Evolutionary conservation across 2,329 filamentous ascomycete genomes (phyloP).

Genomic region (Pestalotiopsis sp.): DNA sequence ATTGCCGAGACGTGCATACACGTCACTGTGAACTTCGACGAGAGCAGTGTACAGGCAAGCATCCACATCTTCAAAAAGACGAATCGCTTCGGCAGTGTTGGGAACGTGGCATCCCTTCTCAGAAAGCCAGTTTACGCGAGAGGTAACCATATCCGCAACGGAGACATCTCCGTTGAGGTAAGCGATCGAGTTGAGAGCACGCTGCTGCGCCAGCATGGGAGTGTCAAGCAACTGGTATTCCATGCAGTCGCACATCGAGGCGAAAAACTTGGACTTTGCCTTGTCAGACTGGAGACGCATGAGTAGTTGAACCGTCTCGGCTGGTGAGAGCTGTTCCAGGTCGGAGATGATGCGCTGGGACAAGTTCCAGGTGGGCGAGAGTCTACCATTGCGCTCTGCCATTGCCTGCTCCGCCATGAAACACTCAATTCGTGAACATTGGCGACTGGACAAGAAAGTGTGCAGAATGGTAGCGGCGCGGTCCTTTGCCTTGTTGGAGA

Average conservation of each 20-base stretch:
- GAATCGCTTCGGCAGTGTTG: background rate
- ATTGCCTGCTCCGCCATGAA: constrained; percentile 4
- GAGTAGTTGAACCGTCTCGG: background rate
- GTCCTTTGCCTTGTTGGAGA: constrained; percentile 5
- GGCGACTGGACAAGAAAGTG: background rate
- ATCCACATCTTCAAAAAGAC: constrained; percentile 1
- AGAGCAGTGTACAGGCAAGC: background rate
- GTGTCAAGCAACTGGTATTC: background rate
- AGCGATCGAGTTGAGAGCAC: background rate
- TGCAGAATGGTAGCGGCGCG: constrained; percentile 3
- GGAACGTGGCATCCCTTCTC: background rate
- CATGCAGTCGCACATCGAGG: background rate
- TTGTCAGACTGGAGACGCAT: background rate
- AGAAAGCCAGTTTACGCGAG: constrained; percentile 1
- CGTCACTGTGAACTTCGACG: background rate
- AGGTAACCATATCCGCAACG: background rate
- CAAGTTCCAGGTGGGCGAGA: background rate
- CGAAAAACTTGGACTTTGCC: background rate
- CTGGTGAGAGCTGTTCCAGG: background rate
- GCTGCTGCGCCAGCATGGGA: background rate
- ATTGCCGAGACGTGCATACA: background rate
- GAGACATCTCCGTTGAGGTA: background rate
- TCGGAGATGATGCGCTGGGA: background rate
- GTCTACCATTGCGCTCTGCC: background rate
- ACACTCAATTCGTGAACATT: background rate